Evolutionary conservation across 495 filamentous ascomycete species (phyloP).

Genomic region (Parachaetomium inaequale): DNA sequence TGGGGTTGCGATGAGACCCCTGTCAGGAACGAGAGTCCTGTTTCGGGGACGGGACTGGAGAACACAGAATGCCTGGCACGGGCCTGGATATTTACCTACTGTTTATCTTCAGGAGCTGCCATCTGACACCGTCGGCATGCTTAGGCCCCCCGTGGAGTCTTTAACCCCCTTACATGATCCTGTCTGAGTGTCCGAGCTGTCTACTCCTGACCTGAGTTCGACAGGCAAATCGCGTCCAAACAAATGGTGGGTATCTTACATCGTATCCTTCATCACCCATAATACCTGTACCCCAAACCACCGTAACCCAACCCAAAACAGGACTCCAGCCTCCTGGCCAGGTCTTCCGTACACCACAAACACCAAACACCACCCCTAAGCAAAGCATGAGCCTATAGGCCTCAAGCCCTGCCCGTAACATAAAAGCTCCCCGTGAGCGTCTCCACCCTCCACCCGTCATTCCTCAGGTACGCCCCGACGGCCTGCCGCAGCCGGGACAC

Average conservation of each 20-base stretch:
- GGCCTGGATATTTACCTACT: background rate
- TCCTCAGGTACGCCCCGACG: conserved; percentile 70
- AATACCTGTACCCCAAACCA: background rate
- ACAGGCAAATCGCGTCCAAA: background rate
- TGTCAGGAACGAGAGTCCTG: background rate
- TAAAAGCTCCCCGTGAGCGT: conserved; percentile 60
- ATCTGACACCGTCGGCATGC: too few relatives aligned
- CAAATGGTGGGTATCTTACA: background rate
- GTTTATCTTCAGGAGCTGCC: too few relatives aligned
- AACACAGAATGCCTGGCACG: too few relatives aligned
- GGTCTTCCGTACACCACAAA: background rate
- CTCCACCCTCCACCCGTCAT: conserved; percentile 80
- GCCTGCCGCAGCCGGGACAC: conserved; percentile 71
- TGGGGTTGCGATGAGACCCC: background rate
- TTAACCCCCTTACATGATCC: background rate
- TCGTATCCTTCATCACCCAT: background rate
- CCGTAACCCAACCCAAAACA: background rate
- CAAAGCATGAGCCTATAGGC: background rate
- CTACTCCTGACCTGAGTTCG: background rate
- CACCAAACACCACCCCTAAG: background rate
- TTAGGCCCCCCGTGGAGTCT: too few relatives aligned
- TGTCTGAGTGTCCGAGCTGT: background rate
- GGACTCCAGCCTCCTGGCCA: background rate
- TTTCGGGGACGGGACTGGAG: background rate
- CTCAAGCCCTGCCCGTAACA: conserved; percentile 53